These are phyloP conservation scores for Xylariaceae sp. DNA, from an alignment of 2,329 filamentous ascomycete genomes.

Conservation along the genomic window DNA sequence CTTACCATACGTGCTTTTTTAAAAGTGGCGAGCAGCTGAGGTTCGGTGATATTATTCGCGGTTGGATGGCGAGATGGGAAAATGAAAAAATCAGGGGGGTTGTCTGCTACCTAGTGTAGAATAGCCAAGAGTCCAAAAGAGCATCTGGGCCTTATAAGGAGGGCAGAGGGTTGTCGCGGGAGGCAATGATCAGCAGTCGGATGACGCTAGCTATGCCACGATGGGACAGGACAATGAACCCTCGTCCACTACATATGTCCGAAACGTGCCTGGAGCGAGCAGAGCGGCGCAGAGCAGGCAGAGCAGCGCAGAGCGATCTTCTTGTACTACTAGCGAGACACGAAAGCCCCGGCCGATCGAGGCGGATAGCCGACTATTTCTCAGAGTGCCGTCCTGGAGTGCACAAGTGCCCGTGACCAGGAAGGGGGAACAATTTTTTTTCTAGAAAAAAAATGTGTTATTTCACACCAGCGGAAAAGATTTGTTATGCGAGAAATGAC, in stretches of 20 bases:
- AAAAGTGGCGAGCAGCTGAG: conserved; percentile 5
- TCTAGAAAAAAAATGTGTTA: neutral
- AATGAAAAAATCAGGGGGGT: conserved; percentile 19
- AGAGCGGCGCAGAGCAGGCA: neutral
- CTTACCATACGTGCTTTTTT: conserved; percentile 7
- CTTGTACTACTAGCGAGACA: neutral
- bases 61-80: conserved; percentile 18
- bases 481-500: conserved; percentile 4
- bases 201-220: conserved; percentile 31
- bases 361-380: neutral
- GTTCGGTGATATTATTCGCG: conserved; percentile 6
- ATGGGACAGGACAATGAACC: conserved; percentile 24
- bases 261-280: conserved; percentile 6
- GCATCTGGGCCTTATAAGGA: conserved; percentile 28
- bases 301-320: neutral
- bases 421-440: neutral
- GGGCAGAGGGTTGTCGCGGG: conserved; percentile 23
- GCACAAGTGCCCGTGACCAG: neutral
- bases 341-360: neutral
- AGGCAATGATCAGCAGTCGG: conserved; percentile 31
- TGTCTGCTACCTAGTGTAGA: conserved; percentile 19
- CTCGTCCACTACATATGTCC: conserved; percentile 8
- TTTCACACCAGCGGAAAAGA: neutral
- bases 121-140: conserved; percentile 22
- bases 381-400: neutral